Base-by-base conservation (phyloP, 768 basidiomycete genomes). In the Scleroderma bovista region DNA sequence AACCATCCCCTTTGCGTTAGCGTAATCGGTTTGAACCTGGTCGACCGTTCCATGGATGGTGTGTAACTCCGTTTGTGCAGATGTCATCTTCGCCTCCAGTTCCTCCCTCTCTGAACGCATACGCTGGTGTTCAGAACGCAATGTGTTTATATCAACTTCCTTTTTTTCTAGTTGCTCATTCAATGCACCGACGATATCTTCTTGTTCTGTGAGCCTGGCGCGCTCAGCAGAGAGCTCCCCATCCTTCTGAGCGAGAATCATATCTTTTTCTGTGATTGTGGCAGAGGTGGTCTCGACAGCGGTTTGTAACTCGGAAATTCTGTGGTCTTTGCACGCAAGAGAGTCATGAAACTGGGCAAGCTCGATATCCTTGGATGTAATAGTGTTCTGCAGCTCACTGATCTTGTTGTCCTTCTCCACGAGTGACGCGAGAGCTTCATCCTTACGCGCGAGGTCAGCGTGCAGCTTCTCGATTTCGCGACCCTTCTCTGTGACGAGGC, bases 401-500 rank as follows among this genome's bases (percentile, higher is more conserved):
- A 49, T 44, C 5, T 11, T 22, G 15, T 23, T 36, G 16, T 44
- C 48, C 42, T 49, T 44, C 23, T 49, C 48, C 12, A 22, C 46
- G 26, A 47, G 36, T 12, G 46, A 47, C 11, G 23, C 48, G 10
- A 49, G 42, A 22, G 26, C 32, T 26, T 37, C 39, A 46, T 64
- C 58, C 23, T 57, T 55, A 12, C 44, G 50, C 20, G 56, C 50
- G 22, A 61, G 52, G 37, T 57, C 52, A 48, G 52, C 29, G 22
- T 62, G 58, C 31, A 69, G 52, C 15, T 23, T 47, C 40, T 56
- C 58, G 29, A 68, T 52, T 51, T 57, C 64, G 29, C 50, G 39
- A 54, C 59, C 60, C 51, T 64, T 64, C 46, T 60, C 61, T 13
- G 55, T 52, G 42, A 70, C 40, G 32, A 48, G 50, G n/a, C 48